A percentile compares a stretch with the other conserved stretches of the same genome.
These are phyloP conservation scores for Setaria italica DNA, from an alignment of 202 grass and related monocot genomes.

Conservation along the genomic window DNA sequence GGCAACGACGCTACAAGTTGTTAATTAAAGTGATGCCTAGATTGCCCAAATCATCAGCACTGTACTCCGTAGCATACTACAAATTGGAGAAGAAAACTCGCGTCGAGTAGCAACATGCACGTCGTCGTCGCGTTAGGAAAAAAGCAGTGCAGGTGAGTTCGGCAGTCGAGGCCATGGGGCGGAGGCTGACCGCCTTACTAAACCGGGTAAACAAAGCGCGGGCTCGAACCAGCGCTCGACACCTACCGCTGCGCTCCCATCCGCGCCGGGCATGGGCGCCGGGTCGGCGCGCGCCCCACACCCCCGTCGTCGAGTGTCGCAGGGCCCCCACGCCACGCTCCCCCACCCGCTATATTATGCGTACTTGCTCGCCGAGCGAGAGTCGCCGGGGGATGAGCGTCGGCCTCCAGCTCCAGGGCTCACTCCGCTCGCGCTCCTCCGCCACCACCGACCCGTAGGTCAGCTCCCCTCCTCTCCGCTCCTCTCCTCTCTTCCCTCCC, in stretches of 20 bases:
- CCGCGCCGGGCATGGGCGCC: constrained; percentile 42
- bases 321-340: background rate
- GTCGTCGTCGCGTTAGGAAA: background rate
- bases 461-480: too few species aligned
- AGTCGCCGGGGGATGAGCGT: constrained; percentile 9
- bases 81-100: background rate
- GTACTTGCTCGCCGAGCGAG: background rate
- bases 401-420: constrained; percentile 10
- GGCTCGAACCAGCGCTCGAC: constrained; percentile 36
- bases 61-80: too few species aligned
- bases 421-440: constrained; percentile 20
- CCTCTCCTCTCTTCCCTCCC: background rate
- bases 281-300: background rate
- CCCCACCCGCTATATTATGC: constrained; percentile 44
- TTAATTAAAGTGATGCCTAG: background rate
- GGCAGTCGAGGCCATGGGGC: background rate
- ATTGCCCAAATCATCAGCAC: background rate
- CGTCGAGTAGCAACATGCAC: background rate
- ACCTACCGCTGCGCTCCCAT: constrained; percentile 24
- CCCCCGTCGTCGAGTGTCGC: background rate
- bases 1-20: background rate
- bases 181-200: background rate
- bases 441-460: background rate
- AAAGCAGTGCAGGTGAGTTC: background rate
- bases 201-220: background rate